Percentiles rank a stretch among this genome's conserved stretches.
Conservation (phyloP, 352 stramenopile species). For the Phytophthora colocasiae region DNA sequence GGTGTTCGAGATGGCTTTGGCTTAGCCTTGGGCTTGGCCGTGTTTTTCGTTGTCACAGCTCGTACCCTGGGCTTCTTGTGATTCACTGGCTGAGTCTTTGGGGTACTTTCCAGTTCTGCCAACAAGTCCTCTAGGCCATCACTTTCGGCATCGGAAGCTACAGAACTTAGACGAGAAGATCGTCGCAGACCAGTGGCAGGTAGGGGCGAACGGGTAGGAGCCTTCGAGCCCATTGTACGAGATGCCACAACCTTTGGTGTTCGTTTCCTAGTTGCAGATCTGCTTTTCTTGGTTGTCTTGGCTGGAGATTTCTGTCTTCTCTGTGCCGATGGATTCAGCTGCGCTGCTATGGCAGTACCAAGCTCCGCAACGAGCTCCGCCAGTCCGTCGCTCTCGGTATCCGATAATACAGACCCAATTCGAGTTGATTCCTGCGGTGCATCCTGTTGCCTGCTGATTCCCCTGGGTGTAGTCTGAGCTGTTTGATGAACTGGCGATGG, state of each 20-base stretch:
- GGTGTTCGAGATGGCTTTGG: slow-evolving; percentile 8
- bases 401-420: slow-evolving; percentile 31
- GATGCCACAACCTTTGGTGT: slow-evolving; percentile 5
- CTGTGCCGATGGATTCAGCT: neutral
- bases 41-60: slow-evolving; percentile 11
- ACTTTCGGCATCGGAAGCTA: slow-evolving; percentile 53
- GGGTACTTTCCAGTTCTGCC: slow-evolving; percentile 44
- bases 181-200: slow-evolving; percentile 5
- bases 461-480: slow-evolving; percentile 3
- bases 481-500: neutral
- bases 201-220: neutral
- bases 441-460: slow-evolving; percentile 6
- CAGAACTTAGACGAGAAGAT: slow-evolving; percentile 39
- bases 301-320: neutral
- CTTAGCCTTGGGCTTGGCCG: neutral
- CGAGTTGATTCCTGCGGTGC: slow-evolving; percentile 13
- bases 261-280: slow-evolving; percentile 5
- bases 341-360: slow-evolving; percentile 13
- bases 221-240: neutral
- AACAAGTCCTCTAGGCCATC: slow-evolving; percentile 60
- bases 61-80: slow-evolving; percentile 11
- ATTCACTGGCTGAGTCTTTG: slow-evolving; percentile 1
- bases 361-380: slow-evolving; percentile 57
- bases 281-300: neutral
- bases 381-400: slow-evolving; percentile 59